These are phyloP conservation scores for Chaetomium cochliodes DNA, from an alignment of 495 filamentous ascomycete species.

Conservation along the genomic window DNA sequence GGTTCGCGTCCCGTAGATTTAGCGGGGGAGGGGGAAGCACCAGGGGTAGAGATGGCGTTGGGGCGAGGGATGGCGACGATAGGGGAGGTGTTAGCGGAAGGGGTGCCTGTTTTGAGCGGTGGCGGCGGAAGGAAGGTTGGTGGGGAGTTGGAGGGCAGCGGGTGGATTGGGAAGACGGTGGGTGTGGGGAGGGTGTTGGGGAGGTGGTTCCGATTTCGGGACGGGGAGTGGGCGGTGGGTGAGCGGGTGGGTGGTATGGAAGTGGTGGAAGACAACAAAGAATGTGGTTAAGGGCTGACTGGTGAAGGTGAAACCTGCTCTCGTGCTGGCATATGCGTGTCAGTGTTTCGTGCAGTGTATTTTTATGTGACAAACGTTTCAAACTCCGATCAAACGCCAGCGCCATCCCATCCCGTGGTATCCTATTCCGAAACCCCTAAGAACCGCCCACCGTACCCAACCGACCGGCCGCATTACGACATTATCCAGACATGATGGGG, in stretches of 20 bases:
- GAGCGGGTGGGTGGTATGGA: background rate
- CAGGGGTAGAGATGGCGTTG: background rate
- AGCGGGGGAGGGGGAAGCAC: conserved; percentile 7
- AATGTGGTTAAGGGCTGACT: background rate
- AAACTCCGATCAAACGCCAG: conserved; percentile 1
- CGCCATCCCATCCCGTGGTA: conserved; percentile 29
- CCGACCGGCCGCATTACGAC: conserved; percentile 18
- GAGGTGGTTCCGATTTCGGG: conserved; percentile 70
- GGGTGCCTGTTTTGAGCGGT: conserved; percentile 64
- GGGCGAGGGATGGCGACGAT: conserved; percentile 14
- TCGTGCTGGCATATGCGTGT: conserved; percentile 2
- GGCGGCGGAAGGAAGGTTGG: conserved; percentile 50
- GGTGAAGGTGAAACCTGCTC: conserved; percentile 7
- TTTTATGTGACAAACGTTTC: conserved; percentile 7
- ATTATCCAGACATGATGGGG: conserved; percentile 21
- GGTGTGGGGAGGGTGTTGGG: conserved; percentile 61
- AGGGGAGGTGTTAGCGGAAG: conserved; percentile 50
- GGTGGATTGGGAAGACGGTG: conserved; percentile 67
- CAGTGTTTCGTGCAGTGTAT: background rate
- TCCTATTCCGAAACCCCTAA: conserved; percentile 16
- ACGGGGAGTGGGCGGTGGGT: conserved; percentile 33
- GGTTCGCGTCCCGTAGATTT: no score
- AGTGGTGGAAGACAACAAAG: background rate
- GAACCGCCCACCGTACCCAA: conserved; percentile 18
- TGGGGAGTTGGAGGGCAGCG: conserved; percentile 50